A percentile compares a stretch with the other conserved stretches of the same genome.
Evolutionary conservation across 1,284 basidiomycete species (phyloP).

Genomic region (Irpex rosettiformis): DNA sequence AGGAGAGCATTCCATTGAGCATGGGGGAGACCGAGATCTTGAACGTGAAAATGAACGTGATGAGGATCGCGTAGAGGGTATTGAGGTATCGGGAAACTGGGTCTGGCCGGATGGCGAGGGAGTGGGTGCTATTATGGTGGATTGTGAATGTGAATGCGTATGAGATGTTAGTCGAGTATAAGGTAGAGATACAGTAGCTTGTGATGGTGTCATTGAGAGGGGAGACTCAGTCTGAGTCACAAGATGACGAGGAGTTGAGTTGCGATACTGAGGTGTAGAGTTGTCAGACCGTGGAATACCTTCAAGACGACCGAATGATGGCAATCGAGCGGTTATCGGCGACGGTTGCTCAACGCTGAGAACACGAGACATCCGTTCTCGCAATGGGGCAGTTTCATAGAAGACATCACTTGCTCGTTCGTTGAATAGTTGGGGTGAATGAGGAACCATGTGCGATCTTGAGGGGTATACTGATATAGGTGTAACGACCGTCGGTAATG

Average conservation of each 20-base stretch:
- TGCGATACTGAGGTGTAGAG: background rate
- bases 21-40: slow-evolving; percentile 9
- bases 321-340: slow-evolving; percentile 11
- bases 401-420: slow-evolving; percentile 22
- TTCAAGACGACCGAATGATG: slow-evolving; percentile 16
- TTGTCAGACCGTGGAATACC: slow-evolving; percentile 2
- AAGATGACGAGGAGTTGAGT: slow-evolving; percentile 5
- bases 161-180: slow-evolving; percentile 17
- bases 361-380: slow-evolving; percentile 19
- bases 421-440: slow-evolving; percentile 18
- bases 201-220: slow-evolving; percentile 12
- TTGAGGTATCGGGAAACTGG: background rate
- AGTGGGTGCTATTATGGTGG: slow-evolving; percentile 32
- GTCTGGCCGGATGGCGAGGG: slow-evolving; percentile 13
- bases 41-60: slow-evolving; percentile 14
- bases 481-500: slow-evolving; percentile 23
- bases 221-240: slow-evolving; percentile 4
- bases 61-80: slow-evolving; percentile 4
- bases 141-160: slow-evolving; percentile 32
- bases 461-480: slow-evolving; percentile 22
- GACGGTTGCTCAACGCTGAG: slow-evolving; percentile 1
- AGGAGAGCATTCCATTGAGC: slow-evolving; percentile 7
- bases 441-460: slow-evolving; percentile 13
- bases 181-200: slow-evolving; percentile 5
- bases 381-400: slow-evolving; percentile 27